Base-by-base conservation (phyloP, 129 eudicot species). In the Centella asiatica region DNA sequence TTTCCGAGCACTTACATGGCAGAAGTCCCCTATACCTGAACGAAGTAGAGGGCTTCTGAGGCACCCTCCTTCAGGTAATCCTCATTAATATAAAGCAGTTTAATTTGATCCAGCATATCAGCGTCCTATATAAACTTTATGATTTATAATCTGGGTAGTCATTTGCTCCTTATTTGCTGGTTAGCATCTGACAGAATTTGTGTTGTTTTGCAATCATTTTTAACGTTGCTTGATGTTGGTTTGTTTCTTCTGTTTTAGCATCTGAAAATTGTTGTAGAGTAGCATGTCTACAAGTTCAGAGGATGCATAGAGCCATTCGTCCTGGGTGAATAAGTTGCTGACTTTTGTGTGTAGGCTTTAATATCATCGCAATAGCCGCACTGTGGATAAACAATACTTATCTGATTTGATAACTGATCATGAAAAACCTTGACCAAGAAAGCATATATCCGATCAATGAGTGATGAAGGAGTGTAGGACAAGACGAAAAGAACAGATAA, bases 1-100 rank as follows among this genome's bases (percentile, higher is more conserved):
- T 73, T 84, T 79, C 14, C 70, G 85, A 54, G 78, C 90, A 25
- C 68, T 71, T 53, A 67, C 78, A 9, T 80, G 92, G 92, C 83
- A 80, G 57, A 93, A 87, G 66, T 78, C 99, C 57, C 77, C 96
- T 22, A 56, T 69, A 65, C 81, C 85, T 65, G 85, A 93, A 60
- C 72, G 71, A 74, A 74, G 33, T 56, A 29, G 32, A 4, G 75
- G 72, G 50, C 52, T 44, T 29, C 62, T 51, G 17, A 71, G 71
- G 60, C 45, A 72, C 74, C 80, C 74, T 57, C 71, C 42, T 11
- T 66, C 76, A 60, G 82, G 81, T 78, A 36, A 42, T 68, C 66
- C 25, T 65, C 29, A 1, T 60, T 26, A 29, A 57, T 24, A 64
- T 14, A n/a, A n/a, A n/a, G n/a, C 45, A 18, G 44, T 32, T 31